phyloP scores from a whole-genome alignment of 768 basidiomycete species.

The Lactifluus echinatus region DNA sequence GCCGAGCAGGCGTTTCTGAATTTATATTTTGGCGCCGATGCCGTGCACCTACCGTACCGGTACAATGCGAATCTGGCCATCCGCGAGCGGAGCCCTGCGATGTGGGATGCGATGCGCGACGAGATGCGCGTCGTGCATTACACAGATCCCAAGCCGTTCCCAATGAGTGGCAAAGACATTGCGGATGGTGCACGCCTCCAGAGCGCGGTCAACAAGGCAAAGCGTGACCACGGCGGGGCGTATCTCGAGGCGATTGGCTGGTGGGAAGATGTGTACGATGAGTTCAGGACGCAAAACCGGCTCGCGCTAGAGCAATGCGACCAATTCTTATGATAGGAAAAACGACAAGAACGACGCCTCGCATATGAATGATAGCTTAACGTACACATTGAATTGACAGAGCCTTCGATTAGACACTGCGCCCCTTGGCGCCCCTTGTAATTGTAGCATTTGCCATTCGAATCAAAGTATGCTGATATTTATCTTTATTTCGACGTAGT shows the following conservation, averaged over 20 bases:
- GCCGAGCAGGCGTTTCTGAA: constrained; percentile 40
- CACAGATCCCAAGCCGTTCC: constrained; percentile 27
- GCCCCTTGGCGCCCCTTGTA: background rate
- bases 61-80: constrained; percentile 34
- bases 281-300: constrained; percentile 17
- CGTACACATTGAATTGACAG: no score
- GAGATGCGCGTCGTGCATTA: constrained; percentile 31
- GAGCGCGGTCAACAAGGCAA: constrained; percentile 19
- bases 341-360: background rate
- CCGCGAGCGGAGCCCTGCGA: constrained; percentile 25
- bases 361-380: no score
- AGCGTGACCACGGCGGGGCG: constrained; percentile 6
- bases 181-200: constrained; percentile 20
- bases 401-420: background rate
- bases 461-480: background rate
- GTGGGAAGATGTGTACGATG: constrained; percentile 23
- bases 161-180: constrained; percentile 22
- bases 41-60: constrained; percentile 28
- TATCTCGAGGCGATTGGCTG: constrained; percentile 23
- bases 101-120: constrained; percentile 28
- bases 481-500: background rate
- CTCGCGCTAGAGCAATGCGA: constrained; percentile 2
- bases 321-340: background rate
- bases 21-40: constrained; percentile 29
- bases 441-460: background rate